Conservation (phyloP, 1,139 yeast species). For the Saccharomyces hybrid region DNA sequence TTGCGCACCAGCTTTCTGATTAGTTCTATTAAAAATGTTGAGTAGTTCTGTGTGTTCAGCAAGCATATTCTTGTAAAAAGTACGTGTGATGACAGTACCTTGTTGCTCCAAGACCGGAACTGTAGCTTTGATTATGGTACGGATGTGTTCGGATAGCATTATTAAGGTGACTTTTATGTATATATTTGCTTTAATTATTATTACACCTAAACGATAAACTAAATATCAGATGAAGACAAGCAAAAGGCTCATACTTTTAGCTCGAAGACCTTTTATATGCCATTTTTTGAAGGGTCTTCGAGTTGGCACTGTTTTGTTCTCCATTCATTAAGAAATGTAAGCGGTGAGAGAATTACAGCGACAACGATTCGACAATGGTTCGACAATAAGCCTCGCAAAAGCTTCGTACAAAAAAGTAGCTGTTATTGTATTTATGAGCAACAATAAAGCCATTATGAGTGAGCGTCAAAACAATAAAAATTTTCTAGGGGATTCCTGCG, state of each 20-base stretch:
- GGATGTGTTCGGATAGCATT: conserved; percentile 27
- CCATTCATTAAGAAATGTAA: background rate
- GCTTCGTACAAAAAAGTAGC: background rate
- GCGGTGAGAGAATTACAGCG: background rate
- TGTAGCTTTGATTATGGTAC: conserved; percentile 43
- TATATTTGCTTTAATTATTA: background rate
- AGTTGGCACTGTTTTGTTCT: background rate
- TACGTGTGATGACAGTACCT: conserved; percentile 49
- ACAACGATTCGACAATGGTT: background rate
- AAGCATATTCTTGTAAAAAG: conserved; percentile 52
- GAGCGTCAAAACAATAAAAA: background rate
- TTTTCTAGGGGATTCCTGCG: background rate
- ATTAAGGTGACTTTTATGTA: background rate
- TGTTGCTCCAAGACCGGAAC: conserved; percentile 51
- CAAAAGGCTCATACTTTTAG: background rate
- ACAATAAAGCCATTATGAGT: background rate
- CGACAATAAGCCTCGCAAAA: background rate
- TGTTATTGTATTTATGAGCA: background rate
- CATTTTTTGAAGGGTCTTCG: background rate
- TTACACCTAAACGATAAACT: background rate
- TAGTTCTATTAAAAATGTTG: conserved; percentile 52
- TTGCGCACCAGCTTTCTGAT: conserved; percentile 51
- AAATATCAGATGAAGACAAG: background rate
- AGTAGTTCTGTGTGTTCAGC: conserved; percentile 44
- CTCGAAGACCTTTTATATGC: background rate